A percentile compares a stretch with the other conserved stretches of the same genome.
Evolutionary conservation across 2,329 filamentous ascomycete species (phyloP).

Genomic region (Rhinocladiella similis): DNA sequence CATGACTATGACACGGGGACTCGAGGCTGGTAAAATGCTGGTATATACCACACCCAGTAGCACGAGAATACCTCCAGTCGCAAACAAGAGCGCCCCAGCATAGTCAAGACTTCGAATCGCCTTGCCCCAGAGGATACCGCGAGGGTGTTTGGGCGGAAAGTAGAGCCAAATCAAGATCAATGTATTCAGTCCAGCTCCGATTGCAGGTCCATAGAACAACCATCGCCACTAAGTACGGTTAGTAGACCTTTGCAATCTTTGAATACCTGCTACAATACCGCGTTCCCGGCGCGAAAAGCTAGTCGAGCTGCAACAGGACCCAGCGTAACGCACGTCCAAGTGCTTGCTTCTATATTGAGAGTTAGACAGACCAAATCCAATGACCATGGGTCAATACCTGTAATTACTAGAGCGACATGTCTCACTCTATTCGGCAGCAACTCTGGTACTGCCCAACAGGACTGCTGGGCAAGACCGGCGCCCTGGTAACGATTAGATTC

Average conservation of each 20-base stretch:
- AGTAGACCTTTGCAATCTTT: slow-evolving; percentile 50
- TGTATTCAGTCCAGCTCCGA: slow-evolving; percentile 48
- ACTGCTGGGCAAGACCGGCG: background rate
- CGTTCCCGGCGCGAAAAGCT: background rate
- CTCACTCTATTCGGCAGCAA: no score
- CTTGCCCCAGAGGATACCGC: slow-evolving; percentile 37
- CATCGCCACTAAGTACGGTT: slow-evolving; percentile 45
- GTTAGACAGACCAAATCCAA: no score
- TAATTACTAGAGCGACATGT: no score
- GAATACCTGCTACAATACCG: background rate
- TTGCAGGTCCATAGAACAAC: slow-evolving; percentile 45
- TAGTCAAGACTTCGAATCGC: slow-evolving; percentile 42
- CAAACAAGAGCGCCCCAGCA: slow-evolving; percentile 39
- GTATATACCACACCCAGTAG: slow-evolving; percentile 44
- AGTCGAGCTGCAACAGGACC: slow-evolving; percentile 40
- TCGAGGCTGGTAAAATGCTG: slow-evolving; percentile 36
- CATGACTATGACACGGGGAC: slow-evolving; percentile 39
- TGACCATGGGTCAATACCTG: no score
- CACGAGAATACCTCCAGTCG: slow-evolving; percentile 37
- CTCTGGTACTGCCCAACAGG: slow-evolving; percentile 25
- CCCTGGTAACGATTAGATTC: slow-evolving; percentile 34
- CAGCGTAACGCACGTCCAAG: slow-evolving; percentile 13
- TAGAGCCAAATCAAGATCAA: slow-evolving; percentile 44
- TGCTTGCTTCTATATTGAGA: no score
- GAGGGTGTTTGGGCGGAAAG: slow-evolving; percentile 42